Evolutionary conservation across 1,284 basidiomycete species (phyloP).

Genomic region (Pseudozyma hubeiensis): DNA sequence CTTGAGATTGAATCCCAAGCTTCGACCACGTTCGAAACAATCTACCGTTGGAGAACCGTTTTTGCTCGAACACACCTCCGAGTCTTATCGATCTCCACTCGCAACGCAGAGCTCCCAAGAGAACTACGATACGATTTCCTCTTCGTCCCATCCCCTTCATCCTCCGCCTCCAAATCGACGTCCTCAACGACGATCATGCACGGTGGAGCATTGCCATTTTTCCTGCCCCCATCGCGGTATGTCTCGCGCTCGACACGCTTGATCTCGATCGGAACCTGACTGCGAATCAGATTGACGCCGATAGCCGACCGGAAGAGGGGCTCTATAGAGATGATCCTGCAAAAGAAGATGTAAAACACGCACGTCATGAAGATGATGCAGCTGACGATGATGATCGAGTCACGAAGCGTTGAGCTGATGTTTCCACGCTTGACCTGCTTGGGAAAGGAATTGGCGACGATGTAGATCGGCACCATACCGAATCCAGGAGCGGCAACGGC

Average conservation of each 20-base stretch:
- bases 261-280: conserved; percentile 7
- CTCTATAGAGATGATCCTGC: conserved; percentile 9
- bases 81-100: too few relatives aligned
- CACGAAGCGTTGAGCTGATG: not conserved
- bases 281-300: conserved; percentile 6
- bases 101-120: too few relatives aligned
- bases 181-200: too few relatives aligned
- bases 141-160: too few relatives aligned
- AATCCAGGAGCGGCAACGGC: not conserved
- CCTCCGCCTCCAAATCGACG: too few relatives aligned
- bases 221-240: too few relatives aligned
- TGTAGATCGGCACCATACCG: not conserved
- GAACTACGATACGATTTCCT: too few relatives aligned
- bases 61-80: too few relatives aligned
- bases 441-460: conserved; percentile 1
- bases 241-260: not conserved
- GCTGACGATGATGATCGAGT: not conserved
- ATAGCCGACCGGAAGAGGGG: conserved; percentile 13
- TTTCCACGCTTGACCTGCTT: not conserved
- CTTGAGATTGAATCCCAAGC: too few relatives aligned
- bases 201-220: too few relatives aligned
- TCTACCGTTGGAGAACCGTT: too few relatives aligned
- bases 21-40: too few relatives aligned
- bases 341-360: not conserved
- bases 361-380: not conserved